A percentile compares a stretch with the other conserved stretches of the same genome.
phyloP scores from a whole-genome alignment of 495 filamentous ascomycete genomes.

The Tuber borchii region DNA sequence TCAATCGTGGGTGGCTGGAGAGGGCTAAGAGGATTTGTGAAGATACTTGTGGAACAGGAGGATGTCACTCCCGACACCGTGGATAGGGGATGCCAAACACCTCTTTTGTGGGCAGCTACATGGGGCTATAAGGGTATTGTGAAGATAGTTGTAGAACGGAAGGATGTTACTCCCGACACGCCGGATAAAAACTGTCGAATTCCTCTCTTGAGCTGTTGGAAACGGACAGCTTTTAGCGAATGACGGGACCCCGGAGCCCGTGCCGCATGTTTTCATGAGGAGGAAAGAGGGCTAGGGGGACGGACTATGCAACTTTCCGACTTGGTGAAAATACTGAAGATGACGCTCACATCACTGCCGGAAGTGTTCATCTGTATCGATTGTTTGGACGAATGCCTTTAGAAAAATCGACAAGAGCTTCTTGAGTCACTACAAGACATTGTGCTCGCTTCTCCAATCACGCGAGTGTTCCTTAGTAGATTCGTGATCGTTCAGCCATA shows the following conservation, averaged over 20 bases:
- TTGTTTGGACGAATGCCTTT: not conserved
- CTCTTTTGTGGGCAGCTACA: too few relatives aligned
- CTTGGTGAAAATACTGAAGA: not conserved
- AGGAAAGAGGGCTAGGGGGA: not conserved
- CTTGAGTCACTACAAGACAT: not conserved
- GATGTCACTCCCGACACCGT: too few relatives aligned
- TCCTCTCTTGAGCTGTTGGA: too few relatives aligned
- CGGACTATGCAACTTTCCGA: not conserved
- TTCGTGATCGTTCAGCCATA: too few relatives aligned
- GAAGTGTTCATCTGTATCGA: not conserved
- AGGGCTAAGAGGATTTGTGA: too few relatives aligned
- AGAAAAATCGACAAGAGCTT: not conserved
- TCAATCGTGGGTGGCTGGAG: too few relatives aligned
- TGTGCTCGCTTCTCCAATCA: not conserved
- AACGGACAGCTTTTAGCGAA: not conserved
- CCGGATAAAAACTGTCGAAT: too few relatives aligned
- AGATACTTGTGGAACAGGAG: too few relatives aligned
- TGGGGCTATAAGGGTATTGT: too few relatives aligned
- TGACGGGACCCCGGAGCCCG: not conserved
- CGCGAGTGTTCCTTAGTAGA: not conserved
- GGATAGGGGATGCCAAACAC: too few relatives aligned
- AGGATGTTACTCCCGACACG: too few relatives aligned
- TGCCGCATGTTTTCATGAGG: not conserved
- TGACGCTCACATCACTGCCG: not conserved
- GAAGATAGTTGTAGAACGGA: too few relatives aligned